A percentile compares a stretch with the other conserved stretches of the same genome.
Conservation (phyloP, 805 yeast genomes). For the Nakazawaea molendinolei region DNA sequence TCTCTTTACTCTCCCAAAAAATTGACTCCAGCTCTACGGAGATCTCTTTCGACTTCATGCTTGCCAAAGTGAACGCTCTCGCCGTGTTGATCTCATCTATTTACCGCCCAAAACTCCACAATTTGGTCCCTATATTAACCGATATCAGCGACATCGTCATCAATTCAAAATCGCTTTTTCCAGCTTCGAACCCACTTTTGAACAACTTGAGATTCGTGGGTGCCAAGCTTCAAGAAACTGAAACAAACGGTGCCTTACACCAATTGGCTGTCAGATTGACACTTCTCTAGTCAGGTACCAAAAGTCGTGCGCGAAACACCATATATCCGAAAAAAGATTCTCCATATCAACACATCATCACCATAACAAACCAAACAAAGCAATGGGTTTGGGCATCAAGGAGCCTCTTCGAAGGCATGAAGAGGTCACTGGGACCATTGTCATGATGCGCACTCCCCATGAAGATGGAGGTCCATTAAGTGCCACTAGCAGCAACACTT, state of each 20-base stretch:
- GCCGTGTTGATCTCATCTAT: slow-evolving; percentile 1
- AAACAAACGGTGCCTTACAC: too few relatives aligned
- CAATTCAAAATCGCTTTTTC: background rate
- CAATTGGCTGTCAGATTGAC: too few relatives aligned
- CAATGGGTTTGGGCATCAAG: slow-evolving; percentile 30
- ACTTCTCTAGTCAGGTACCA: too few relatives aligned
- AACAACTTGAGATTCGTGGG: slow-evolving; percentile 4
- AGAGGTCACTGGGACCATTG: slow-evolving; percentile 44
- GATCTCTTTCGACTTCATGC: slow-evolving; percentile 3
- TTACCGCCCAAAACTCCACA: background rate
- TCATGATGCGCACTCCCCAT: slow-evolving; percentile 26
- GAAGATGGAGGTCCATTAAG: slow-evolving; percentile 14
- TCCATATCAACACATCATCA: background rate
- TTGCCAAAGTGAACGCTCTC: slow-evolving; percentile 3
- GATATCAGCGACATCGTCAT: slow-evolving; percentile 1
- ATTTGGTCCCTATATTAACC: background rate
- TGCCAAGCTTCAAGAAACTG: slow-evolving; percentile 1
- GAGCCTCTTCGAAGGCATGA: slow-evolving; percentile 29
- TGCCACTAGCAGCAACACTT: slow-evolving; percentile 13
- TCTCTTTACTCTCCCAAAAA: too few relatives aligned
- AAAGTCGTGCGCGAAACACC: background rate
- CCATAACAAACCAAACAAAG: background rate
- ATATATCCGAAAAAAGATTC: background rate
- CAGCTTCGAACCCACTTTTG: background rate
- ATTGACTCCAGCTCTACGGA: too few relatives aligned